Percentiles rank a stretch among this genome's conserved stretches.
These are phyloP conservation scores for Talinum fruticosum DNA, from an alignment of 148 eudicot species.

Conservation along the genomic window DNA sequence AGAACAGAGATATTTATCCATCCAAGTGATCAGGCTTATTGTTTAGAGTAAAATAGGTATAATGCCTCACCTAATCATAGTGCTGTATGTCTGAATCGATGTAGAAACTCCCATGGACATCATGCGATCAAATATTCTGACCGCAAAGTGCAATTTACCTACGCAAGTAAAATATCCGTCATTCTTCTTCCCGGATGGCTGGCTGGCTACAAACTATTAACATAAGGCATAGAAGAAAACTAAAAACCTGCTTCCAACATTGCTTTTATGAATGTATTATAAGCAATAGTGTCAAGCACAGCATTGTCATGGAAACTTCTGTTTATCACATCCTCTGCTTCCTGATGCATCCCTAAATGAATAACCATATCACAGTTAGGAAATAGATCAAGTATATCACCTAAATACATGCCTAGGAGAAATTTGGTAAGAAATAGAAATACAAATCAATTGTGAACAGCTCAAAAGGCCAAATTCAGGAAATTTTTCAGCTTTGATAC, in stretches of 20 bases:
- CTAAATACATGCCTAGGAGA: background rate
- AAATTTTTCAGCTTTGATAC: background rate
- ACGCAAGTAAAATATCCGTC: slow-evolving; percentile 22
- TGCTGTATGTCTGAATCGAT: slow-evolving; percentile 80
- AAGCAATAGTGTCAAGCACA: slow-evolving; percentile 80
- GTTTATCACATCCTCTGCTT: slow-evolving; percentile 58
- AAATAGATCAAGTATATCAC: background rate
- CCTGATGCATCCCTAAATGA: slow-evolving; percentile 54
- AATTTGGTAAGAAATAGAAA: background rate
- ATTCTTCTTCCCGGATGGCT: slow-evolving; percentile 1
- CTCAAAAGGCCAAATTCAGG: background rate
- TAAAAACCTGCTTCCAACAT: slow-evolving; percentile 80
- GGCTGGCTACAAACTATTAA: background rate
- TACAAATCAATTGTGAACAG: background rate
- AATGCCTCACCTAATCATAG: slow-evolving; percentile 75
- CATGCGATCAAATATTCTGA: slow-evolving; percentile 71
- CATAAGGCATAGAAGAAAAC: background rate
- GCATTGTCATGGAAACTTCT: slow-evolving; percentile 42
- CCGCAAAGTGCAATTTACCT: slow-evolving; percentile 72
- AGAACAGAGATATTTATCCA: slow-evolving; percentile 5
- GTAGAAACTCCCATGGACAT: slow-evolving; percentile 52
- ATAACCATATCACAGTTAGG: background rate
- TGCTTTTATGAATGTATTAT: slow-evolving; percentile 82
- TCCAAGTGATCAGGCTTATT: background rate
- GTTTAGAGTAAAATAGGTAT: slow-evolving; percentile 5